Conservation (phyloP, 345 rosid species). For the Sisymbrium altissimum region DNA sequence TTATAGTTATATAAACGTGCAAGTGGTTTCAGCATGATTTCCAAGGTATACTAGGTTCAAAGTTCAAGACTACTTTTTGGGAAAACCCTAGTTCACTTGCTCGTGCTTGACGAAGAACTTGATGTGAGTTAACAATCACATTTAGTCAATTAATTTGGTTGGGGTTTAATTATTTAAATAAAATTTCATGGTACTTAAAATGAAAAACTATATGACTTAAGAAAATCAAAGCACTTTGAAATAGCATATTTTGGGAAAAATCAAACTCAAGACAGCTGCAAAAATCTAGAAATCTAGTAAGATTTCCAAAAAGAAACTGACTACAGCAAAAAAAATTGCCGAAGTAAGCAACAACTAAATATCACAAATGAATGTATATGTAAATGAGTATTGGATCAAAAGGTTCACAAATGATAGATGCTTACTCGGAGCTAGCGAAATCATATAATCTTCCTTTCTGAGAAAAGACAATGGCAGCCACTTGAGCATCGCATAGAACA, state of each 20-base stretch:
- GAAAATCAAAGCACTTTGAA: background rate
- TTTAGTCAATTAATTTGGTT: background rate
- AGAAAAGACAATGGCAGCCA: conserved; percentile 46
- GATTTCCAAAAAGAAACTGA: background rate
- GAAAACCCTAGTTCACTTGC: conserved; percentile 4
- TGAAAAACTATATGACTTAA: background rate
- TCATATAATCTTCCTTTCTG: conserved; percentile 44
- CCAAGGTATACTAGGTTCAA: conserved; percentile 27
- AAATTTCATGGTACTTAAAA: background rate
- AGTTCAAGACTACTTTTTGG: conserved; percentile 8
- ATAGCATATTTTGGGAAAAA: conserved; percentile 16
- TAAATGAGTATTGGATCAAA: background rate
- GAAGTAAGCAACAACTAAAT: background rate
- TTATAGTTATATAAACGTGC: background rate
- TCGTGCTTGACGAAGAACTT: conserved; percentile 5
- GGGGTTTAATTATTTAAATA: background rate
- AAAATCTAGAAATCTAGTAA: background rate
- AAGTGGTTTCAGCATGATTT: conserved; percentile 19
- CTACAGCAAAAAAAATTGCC: background rate
- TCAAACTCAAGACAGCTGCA: background rate
- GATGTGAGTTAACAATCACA: background rate
- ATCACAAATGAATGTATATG: background rate
- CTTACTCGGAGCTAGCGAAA: conserved; percentile 47
- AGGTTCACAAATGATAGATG: background rate
- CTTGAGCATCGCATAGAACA: conserved; percentile 38